phyloP scores from a whole-genome alignment of 371 early-diverging fungal species.

The Chytridium lagenaria region DNA sequence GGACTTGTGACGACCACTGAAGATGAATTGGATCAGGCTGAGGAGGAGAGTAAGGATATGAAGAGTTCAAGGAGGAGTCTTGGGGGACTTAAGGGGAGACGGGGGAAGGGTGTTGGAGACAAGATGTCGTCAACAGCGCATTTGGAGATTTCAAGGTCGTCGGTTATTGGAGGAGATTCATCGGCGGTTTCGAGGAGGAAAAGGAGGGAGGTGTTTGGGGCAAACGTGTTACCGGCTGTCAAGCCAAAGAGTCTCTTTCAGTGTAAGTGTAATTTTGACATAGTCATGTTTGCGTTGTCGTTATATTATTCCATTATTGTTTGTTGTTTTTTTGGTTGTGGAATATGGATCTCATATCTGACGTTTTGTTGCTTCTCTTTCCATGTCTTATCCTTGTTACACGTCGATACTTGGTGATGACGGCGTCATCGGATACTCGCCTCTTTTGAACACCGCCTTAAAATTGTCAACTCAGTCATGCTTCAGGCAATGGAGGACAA shows the following conservation, averaged over 20 bases:
- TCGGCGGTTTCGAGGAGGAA: not conserved
- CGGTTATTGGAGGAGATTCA: not conserved
- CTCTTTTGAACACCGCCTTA: not conserved
- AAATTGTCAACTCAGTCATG: constrained; percentile 47
- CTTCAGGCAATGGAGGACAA: constrained; percentile 87
- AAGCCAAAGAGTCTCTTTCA: constrained; percentile 26
- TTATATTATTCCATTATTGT: not conserved
- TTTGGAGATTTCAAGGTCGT: not conserved
- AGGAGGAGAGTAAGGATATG: not conserved
- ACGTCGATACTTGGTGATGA: too few species aligned
- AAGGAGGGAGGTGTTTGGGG: constrained; percentile 27
- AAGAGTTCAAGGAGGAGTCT: not conserved
- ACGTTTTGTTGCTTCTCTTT: not conserved
- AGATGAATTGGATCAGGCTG: constrained; percentile 1
- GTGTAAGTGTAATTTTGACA: constrained; percentile 21
- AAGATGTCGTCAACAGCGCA: not conserved
- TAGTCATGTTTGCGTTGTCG: too few species aligned
- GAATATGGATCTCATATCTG: not conserved
- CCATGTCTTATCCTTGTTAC: not conserved
- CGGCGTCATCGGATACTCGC: too few species aligned
- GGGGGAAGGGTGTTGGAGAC: not conserved
- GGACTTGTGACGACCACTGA: constrained; percentile 2
- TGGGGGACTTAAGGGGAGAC: not conserved
- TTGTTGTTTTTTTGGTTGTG: not conserved
- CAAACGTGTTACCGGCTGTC: constrained; percentile 29